Evolutionary conservation across 2,329 filamentous ascomycete species (phyloP), one percentile per base, ranked within the genome.

Genomic region (Lizonia empirigonia): DNA sequence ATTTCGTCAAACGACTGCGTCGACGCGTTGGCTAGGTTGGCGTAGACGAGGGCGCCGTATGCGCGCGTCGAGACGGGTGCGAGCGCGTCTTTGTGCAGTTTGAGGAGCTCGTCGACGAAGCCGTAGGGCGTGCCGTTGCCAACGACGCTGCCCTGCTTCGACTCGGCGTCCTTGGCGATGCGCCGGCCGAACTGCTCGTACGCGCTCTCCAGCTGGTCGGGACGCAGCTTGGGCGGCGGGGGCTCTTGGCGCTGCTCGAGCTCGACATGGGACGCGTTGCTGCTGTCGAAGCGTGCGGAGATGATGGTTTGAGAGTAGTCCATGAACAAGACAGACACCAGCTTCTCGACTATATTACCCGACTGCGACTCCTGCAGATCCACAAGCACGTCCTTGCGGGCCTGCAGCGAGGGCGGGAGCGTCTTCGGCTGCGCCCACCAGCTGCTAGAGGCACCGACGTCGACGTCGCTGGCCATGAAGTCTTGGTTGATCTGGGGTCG

Each of bases 241-340:
- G 85, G 78, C 66, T 97, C 90, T 65, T 97, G 93, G 35, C 86
- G 85, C 74, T 99, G 94, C 64, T 95, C 89, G 6, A 97, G 74
- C 26, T 84, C 78, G 9, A 87, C 88, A 64, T 93, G 87, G 2
- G 83, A 78, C 3, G 88, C 82, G 67, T 96, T 86, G 44, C 85
- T 83, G 1, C 86, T 79, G 70, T 96, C 89, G 71, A 88, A 97
- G 41, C 82, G 86, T 15, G 87, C 89, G 0, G 87, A 91, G 65
- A 99, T 83, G 58, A 95, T 81, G 0, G 93, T 97, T 71, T 97
- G 94, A 15, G 92, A 97, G 73, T 99, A 99, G 75, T 99, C 94
- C 65, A 91, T 87, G 77, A 90, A 99, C 7, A 99, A 77, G n/a
- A 97, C 79, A 63, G 88, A 94, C 33, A 97, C 81, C 53, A 92